phyloP scores from a whole-genome alignment of 139 green algal genomes.

The Micractinium conductrix region DNA sequence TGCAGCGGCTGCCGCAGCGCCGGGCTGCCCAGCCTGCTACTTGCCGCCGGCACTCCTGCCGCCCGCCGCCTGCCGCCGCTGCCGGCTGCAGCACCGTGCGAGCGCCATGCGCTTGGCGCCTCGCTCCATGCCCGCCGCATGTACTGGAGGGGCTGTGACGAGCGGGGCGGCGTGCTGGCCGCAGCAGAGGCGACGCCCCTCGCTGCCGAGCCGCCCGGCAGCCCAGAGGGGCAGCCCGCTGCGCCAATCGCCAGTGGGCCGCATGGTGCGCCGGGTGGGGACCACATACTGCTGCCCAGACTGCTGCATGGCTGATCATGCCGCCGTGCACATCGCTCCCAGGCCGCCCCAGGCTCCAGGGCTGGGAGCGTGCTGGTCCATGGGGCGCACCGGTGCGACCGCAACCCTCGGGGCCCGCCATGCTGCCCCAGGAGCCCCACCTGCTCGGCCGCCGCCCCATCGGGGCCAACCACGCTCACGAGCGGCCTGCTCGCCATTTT shows the following conservation, averaged over 20 bases:
- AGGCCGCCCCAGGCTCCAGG: no score
- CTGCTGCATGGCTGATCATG: constrained; percentile 33
- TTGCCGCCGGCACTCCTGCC: neutral
- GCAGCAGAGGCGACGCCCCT: neutral
- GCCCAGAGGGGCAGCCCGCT: no score
- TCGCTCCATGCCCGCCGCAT: no score
- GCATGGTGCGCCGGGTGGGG: neutral
- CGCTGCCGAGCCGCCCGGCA: neutral
- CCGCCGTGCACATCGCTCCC: neutral
- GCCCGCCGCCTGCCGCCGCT: neutral
- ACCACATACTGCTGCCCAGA: neutral
- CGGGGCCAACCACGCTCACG: neutral
- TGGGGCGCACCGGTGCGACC: no score
- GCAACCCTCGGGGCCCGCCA: no score
- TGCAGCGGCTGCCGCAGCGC: neutral
- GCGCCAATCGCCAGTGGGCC: no score
- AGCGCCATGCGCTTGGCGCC: neutral
- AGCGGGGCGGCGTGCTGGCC: neutral
- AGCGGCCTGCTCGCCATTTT: constrained; percentile 15
- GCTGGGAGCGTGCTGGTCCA: no score
- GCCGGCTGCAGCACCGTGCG: neutral
- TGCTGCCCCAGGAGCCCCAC: no score
- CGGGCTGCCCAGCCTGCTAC: neutral
- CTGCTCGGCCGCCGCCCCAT: constrained; percentile 23
- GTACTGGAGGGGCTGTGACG: no score